A percentile compares a stretch with the other conserved stretches of the same genome.
Evolutionary conservation across 2,329 filamentous ascomycete genomes (phyloP).

Genomic region (Byssoonygena ceratinophila): DNA sequence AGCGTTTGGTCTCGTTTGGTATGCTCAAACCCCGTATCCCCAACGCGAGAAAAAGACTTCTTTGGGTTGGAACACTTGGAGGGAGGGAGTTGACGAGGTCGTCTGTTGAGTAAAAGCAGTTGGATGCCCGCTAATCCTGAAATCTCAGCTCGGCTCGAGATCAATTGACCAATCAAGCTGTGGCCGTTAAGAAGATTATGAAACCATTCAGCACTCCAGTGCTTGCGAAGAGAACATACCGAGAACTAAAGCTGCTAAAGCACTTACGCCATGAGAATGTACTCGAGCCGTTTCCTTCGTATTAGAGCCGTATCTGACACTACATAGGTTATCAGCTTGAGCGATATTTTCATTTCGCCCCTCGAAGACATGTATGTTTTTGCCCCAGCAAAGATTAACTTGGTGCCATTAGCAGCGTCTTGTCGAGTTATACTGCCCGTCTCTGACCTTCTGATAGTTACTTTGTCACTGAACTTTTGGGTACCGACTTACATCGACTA

Average conservation of each 20-base stretch:
- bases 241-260: constrained; percentile 94
- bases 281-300: constrained; percentile 13
- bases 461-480: constrained; percentile 94
- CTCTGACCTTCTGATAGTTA: constrained; percentile 50
- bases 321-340: constrained; percentile 80
- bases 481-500: constrained; percentile 89
- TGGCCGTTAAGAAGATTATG: constrained; percentile 99
- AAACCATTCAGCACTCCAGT: constrained; percentile 99
- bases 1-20: constrained; percentile 97
- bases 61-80: not conserved
- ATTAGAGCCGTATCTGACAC: constrained; percentile 4
- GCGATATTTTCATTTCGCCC: constrained; percentile 98
- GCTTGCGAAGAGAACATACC: constrained; percentile 91
- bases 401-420: not conserved
- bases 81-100: not conserved
- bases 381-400: not conserved
- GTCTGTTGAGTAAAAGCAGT: not conserved
- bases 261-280: constrained; percentile 96
- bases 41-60: not conserved
- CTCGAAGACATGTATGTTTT: constrained; percentile 84
- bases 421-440: not conserved
- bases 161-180: constrained; percentile 91
- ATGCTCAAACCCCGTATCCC: constrained; percentile 29
- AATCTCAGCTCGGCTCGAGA: constrained; percentile 77
- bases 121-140: not conserved